phyloP scores from a whole-genome alignment of 1,284 basidiomycete species.

The Pseudozyma hubeiensis region DNA sequence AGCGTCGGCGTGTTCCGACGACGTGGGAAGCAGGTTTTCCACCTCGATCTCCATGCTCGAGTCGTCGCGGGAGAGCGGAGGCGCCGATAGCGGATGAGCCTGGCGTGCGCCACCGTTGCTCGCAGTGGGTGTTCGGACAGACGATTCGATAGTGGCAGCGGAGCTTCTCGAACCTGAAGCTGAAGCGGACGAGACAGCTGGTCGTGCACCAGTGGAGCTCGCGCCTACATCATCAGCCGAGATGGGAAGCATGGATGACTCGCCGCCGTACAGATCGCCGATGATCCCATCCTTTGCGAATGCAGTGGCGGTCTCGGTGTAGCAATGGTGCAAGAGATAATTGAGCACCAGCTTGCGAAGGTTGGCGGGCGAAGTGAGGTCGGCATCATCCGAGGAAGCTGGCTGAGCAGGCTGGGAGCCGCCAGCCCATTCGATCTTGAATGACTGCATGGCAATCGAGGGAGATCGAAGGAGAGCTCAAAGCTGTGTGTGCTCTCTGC shows the following conservation, averaged over 20 bases:
- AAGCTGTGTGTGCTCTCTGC: too few species aligned
- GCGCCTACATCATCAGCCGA: conserved; percentile 9
- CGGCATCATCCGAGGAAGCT: conserved; percentile 34
- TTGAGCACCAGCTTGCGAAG: conserved; percentile 78
- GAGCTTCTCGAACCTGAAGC: conserved; percentile 12
- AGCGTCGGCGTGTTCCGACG: conserved; percentile 24
- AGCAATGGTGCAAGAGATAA: conserved; percentile 81
- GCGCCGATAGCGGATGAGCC: conserved; percentile 55
- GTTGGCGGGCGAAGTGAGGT: conserved; percentile 51
- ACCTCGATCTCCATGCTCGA: conserved; percentile 61
- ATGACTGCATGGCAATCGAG: conserved; percentile 26
- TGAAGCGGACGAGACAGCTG: conserved; percentile 1
- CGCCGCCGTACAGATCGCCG: conserved; percentile 31
- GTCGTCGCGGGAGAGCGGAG: conserved; percentile 56
- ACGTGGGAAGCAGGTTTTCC: conserved; percentile 49
- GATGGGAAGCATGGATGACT: conserved; percentile 4
- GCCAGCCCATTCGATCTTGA: conserved; percentile 14
- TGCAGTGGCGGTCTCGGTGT: conserved; percentile 77
- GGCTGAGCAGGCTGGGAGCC: conserved; percentile 16
- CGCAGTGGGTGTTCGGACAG: neutral
- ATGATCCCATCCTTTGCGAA: conserved; percentile 76
- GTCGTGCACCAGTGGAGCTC: conserved; percentile 9
- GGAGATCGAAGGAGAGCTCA: neutral
- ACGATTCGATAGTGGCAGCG: conserved; percentile 1
- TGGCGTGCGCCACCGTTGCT: conserved; percentile 25